A percentile compares a stretch with the other conserved stretches of the same genome.
Conservation (phyloP, 2,329 filamentous ascomycete species). For the Gaeumannomyces tritici region DNA sequence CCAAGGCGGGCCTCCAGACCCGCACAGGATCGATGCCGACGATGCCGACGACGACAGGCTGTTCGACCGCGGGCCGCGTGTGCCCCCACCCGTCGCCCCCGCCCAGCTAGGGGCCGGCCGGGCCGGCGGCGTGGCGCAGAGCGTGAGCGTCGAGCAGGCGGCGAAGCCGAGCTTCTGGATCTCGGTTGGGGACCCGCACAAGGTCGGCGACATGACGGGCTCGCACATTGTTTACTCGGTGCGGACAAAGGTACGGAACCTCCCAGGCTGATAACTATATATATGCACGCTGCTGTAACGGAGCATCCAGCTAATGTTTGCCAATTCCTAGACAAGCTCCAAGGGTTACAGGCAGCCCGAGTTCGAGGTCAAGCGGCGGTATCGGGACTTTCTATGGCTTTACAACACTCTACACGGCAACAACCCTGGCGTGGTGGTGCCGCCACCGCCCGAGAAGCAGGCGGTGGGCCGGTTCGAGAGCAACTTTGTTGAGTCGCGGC, state of each 20-base stretch:
- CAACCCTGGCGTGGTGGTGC: conserved; percentile 89
- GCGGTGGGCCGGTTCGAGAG: conserved; percentile 91
- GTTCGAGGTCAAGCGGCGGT: conserved; percentile 87
- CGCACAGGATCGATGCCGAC: conserved; percentile 61
- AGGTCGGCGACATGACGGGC: conserved; percentile 92
- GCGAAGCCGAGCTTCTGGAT: conserved; percentile 89
- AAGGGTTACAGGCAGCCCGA: conserved; percentile 91
- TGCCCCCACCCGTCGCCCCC: conserved; percentile 55
- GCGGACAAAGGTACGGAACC: conserved; percentile 63
- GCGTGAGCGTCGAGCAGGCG: conserved; percentile 85
- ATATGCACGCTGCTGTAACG: too few species aligned
- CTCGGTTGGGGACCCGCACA: conserved; percentile 89
- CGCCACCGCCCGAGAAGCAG: conserved; percentile 95
- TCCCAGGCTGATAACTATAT: background rate
- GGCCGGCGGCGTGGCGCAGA: conserved; percentile 44
- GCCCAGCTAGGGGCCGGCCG: conserved; percentile 42
- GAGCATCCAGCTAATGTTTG: background rate
- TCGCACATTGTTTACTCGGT: conserved; percentile 98
- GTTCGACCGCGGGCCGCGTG: conserved; percentile 40
- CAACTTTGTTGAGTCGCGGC: conserved; percentile 89
- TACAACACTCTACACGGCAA: conserved; percentile 92
- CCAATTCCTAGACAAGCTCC: conserved; percentile 62
- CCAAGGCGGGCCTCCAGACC: conserved; percentile 38
- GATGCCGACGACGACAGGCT: conserved; percentile 46
- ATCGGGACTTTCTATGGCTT: conserved; percentile 95